These are phyloP conservation scores for Cystofilobasidium bisporidii DNA, from an alignment of 768 basidiomycete species.

Conservation along the genomic window DNA sequence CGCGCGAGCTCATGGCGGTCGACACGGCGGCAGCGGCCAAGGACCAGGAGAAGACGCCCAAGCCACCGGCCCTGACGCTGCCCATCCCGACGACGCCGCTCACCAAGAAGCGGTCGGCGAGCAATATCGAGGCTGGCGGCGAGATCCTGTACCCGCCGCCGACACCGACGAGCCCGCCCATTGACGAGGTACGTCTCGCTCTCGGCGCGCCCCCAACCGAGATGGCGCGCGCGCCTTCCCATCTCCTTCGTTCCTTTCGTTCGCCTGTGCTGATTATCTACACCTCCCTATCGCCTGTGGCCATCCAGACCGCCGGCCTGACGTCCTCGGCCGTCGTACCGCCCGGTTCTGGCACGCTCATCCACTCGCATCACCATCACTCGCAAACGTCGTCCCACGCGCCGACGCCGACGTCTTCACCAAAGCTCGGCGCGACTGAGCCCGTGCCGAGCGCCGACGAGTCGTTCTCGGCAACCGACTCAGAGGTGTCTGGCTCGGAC, in stretches of 20 bases:
- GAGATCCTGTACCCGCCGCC: constrained; percentile 13
- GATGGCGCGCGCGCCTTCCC: too few relatives aligned
- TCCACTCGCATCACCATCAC: constrained; percentile 7
- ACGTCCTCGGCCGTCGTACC: constrained; percentile 28
- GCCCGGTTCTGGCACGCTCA: constrained; percentile 17
- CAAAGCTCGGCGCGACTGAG: background rate
- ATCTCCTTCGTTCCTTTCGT: background rate
- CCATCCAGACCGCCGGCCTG: constrained; percentile 23
- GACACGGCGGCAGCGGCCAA: background rate
- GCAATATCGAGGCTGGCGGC: background rate
- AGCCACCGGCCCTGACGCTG: background rate
- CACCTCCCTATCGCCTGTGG: too few relatives aligned
- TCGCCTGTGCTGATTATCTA: background rate
- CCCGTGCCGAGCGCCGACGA: background rate
- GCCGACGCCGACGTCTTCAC: background rate
- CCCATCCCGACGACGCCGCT: constrained; percentile 5
- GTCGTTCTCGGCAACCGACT: constrained; percentile 20
- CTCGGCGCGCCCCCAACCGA: too few relatives aligned
- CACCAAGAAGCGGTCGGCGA: background rate
- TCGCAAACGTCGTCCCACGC: constrained; percentile 2
- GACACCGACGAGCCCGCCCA: constrained; percentile 10
- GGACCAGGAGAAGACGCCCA: background rate
- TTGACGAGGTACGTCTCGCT: constrained; percentile 22
- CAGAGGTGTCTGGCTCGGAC: constrained; percentile 10
- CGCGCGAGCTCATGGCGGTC: constrained; percentile 2